Percentiles rank a stretch among this genome's conserved stretches.
phyloP scores from a whole-genome alignment of 768 basidiomycete genomes.

The Trametes villosa region DNA sequence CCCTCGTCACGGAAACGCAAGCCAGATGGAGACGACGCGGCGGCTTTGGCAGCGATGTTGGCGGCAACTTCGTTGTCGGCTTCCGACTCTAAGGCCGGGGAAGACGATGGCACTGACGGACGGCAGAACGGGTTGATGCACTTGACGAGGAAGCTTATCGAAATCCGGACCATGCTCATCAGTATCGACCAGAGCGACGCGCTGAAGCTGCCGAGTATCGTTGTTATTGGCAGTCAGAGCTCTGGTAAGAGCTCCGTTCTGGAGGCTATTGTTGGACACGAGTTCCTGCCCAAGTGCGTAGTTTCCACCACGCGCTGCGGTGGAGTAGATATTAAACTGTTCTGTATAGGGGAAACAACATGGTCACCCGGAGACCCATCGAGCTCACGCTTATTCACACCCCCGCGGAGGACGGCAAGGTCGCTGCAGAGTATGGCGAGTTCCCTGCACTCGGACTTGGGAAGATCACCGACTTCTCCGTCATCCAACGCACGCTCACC shows the following conservation, averaged over 20 bases:
- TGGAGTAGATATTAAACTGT: constrained; percentile 13
- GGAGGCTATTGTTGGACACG: constrained; percentile 96
- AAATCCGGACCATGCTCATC: constrained; percentile 92
- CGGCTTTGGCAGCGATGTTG: constrained; percentile 72
- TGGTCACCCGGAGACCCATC: constrained; percentile 98
- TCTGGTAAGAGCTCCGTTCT: constrained; percentile 98
- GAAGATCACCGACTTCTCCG: constrained; percentile 88
- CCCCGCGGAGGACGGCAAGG: constrained; percentile 59
- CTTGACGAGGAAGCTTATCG: constrained; percentile 92
- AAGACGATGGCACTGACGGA: constrained; percentile 42
- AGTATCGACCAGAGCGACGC: constrained; percentile 96
- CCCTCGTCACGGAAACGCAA: constrained; percentile 45
- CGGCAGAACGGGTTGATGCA: constrained; percentile 87
- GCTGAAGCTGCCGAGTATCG: constrained; percentile 94
- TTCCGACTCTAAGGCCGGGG: constrained; percentile 53
- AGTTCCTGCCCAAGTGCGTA: constrained; percentile 97
- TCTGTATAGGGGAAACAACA: constrained; percentile 85
- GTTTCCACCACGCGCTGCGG: neutral
- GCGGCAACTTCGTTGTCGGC: constrained; percentile 82
- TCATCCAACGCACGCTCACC: constrained; percentile 89
- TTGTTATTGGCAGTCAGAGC: constrained; percentile 98
- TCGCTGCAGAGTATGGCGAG: constrained; percentile 84
- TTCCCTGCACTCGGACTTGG: constrained; percentile 91
- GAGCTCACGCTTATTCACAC: constrained; percentile 97
- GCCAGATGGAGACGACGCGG: constrained; percentile 59